Conservation (phyloP, 345 rosid genomes). For the Pistacia integerrima region DNA sequence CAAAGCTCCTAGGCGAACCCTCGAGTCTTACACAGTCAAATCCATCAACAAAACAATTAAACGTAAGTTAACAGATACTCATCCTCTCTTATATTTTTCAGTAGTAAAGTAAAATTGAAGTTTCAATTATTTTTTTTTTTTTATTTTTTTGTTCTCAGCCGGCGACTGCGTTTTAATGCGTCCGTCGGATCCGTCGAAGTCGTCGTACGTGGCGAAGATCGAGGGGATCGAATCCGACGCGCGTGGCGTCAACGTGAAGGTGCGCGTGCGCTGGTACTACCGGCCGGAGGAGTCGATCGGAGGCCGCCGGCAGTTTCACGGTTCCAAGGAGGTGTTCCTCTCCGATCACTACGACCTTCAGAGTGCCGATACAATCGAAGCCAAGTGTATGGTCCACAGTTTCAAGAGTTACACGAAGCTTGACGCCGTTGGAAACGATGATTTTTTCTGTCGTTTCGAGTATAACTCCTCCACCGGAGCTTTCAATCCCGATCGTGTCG, state of each 20-base stretch:
- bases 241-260: slow-evolving; percentile 75
- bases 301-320: slow-evolving; percentile 93
- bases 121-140: background rate
- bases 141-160: slow-evolving; percentile 34
- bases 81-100: background rate
- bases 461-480: slow-evolving; percentile 86
- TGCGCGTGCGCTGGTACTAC: slow-evolving; percentile 91
- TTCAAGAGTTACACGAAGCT: slow-evolving; percentile 89
- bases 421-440: slow-evolving; percentile 90
- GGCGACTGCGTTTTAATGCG: slow-evolving; percentile 97
- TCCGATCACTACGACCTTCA: slow-evolving; percentile 88
- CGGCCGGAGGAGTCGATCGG: slow-evolving; percentile 98
- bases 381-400: slow-evolving; percentile 87
- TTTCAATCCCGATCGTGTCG: slow-evolving; percentile 87
- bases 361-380: slow-evolving; percentile 93
- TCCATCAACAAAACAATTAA: slow-evolving; percentile 70
- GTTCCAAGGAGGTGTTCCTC: slow-evolving; percentile 90
- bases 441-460: slow-evolving; percentile 98
- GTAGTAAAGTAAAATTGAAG: background rate
- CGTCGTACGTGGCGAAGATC: slow-evolving; percentile 87
- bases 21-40: slow-evolving; percentile 73
- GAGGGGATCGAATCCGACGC: slow-evolving; percentile 87
- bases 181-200: slow-evolving; percentile 75
- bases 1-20: slow-evolving; percentile 69
- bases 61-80: slow-evolving; percentile 42